Conservation (phyloP, 345 rosid species). For the Erucastrum elatum region DNA sequence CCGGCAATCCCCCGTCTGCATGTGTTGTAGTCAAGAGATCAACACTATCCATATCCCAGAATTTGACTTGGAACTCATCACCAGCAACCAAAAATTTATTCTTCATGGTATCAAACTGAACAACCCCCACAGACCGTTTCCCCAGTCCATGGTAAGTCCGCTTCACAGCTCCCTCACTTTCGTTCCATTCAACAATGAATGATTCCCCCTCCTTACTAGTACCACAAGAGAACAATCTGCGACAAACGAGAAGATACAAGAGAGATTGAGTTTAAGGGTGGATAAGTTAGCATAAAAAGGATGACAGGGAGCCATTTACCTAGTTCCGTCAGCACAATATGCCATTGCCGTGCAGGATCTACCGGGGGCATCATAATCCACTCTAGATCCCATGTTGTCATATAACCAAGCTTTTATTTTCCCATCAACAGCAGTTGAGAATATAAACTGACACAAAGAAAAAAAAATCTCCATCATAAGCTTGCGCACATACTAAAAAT, state of each 20-base stretch:
- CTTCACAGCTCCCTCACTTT: constrained; percentile 71
- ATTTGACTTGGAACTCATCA: constrained; percentile 67
- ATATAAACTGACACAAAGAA: constrained; percentile 47
- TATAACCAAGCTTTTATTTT: constrained; percentile 86
- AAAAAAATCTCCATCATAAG: constrained; percentile 16
- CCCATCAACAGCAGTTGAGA: constrained; percentile 60
- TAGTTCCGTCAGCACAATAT: constrained; percentile 76
- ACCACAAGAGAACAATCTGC: constrained; percentile 72
- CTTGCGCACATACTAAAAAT: constrained; percentile 6
- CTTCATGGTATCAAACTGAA: constrained; percentile 71
- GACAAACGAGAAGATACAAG: background rate
- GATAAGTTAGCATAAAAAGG: constrained; percentile 1
- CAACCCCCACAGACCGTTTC: constrained; percentile 62
- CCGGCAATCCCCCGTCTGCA: constrained; percentile 70
- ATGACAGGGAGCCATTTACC: constrained; percentile 30
- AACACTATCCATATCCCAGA: constrained; percentile 77
- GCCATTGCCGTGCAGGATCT: constrained; percentile 75
- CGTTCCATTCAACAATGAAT: constrained; percentile 71
- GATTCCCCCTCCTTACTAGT: constrained; percentile 70
- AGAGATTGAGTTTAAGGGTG: constrained; percentile 26
- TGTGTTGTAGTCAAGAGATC: constrained; percentile 52
- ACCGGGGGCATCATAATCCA: constrained; percentile 85
- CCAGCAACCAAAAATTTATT: constrained; percentile 69
- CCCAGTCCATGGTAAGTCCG: constrained; percentile 62
- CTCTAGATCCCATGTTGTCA: constrained; percentile 73